These are phyloP conservation scores for Eustoma russellianum DNA, from an alignment of 257 asterid species.

Conservation along the genomic window DNA sequence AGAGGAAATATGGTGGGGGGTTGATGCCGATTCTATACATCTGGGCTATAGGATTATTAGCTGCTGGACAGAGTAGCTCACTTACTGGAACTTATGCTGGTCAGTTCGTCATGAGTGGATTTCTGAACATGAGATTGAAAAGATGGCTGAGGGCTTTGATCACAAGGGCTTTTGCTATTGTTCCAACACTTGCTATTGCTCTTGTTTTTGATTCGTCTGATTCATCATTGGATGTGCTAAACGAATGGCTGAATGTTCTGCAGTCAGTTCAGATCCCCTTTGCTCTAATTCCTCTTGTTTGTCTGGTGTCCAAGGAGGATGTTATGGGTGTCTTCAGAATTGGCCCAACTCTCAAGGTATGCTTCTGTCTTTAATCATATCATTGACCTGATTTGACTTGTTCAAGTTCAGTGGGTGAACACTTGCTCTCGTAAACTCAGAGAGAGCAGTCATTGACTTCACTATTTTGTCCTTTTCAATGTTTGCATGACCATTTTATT, in stretches of 20 bases:
- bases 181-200: slow-evolving; percentile 30
- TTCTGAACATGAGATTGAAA: slow-evolving; percentile 22
- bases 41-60: slow-evolving; percentile 30
- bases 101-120: slow-evolving; percentile 34
- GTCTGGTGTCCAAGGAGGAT: slow-evolving; percentile 24
- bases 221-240: slow-evolving; percentile 21
- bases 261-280: slow-evolving; percentile 35
- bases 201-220: slow-evolving; percentile 26
- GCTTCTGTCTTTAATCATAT: not conserved
- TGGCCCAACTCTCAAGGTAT: slow-evolving; percentile 23
- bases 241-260: slow-evolving; percentile 30
- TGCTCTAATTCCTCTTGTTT: slow-evolving; percentile 29
- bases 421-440: no score
- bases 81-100: slow-evolving; percentile 35
- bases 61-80: slow-evolving; percentile 41
- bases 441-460: no score
- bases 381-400: no score
- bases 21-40: slow-evolving; percentile 26
- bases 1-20: slow-evolving; percentile 29
- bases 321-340: slow-evolving; percentile 27
- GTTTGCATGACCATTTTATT: no score
- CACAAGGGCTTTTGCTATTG: slow-evolving; percentile 25
- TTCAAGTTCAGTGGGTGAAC: no score
- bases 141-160: slow-evolving; percentile 30
- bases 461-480: no score